Percentiles rank a stretch among this genome's conserved stretches.
Conservation (phyloP, 371 early-diverging fungal genomes). For the Gilbertella persicaria region DNA sequence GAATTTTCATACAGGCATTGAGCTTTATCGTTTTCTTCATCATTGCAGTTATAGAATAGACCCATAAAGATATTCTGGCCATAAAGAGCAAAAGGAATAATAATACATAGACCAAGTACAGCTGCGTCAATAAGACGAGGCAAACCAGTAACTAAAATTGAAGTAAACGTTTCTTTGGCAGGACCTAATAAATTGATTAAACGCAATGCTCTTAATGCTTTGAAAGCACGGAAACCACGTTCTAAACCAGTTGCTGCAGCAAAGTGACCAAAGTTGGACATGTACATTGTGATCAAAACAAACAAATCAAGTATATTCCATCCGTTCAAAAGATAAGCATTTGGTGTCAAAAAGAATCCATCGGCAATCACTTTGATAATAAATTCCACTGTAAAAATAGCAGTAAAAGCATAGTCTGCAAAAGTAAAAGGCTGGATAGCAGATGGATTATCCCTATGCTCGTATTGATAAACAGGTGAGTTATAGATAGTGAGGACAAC, state of each 20-base stretch:
- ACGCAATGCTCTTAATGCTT: constrained; percentile 66
- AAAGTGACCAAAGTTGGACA: constrained; percentile 53
- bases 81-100: constrained; percentile 72
- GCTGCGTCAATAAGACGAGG: constrained; percentile 65
- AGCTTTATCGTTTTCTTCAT: constrained; percentile 30
- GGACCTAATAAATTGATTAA: constrained; percentile 60
- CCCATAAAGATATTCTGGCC: constrained; percentile 67
- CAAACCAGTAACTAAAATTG: constrained; percentile 58
- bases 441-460: constrained; percentile 36
- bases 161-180: constrained; percentile 63
- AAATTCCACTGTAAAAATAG: constrained; percentile 64
- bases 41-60: constrained; percentile 61
- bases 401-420: constrained; percentile 55
- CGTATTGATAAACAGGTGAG: constrained; percentile 56
- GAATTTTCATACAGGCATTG: constrained; percentile 49
- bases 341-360: constrained; percentile 67
- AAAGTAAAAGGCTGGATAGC: constrained; percentile 19
- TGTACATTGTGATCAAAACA: constrained; percentile 60
- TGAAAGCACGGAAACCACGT: constrained; percentile 64
- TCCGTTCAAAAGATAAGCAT: constrained; percentile 63
- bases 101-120: constrained; percentile 53
- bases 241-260: constrained; percentile 52
- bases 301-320: constrained; percentile 73
- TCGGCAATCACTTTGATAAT: constrained; percentile 65
- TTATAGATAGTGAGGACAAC: constrained; percentile 59